These are phyloP conservation scores for Blastocystis sp. DNA, from an alignment of 352 stramenopile species.

Conservation along the genomic window DNA sequence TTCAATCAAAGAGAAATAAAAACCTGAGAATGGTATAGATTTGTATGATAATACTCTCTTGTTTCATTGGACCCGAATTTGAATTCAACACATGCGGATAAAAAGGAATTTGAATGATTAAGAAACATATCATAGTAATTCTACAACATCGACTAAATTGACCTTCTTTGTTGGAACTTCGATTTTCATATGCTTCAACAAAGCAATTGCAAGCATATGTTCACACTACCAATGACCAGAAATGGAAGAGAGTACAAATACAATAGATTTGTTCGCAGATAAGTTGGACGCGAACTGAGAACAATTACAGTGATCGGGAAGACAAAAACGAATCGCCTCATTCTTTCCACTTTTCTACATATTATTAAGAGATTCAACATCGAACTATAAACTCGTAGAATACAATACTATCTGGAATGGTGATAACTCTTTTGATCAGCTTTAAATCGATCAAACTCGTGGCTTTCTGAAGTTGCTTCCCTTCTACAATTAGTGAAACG, in stretches of 20 bases:
- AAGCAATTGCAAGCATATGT: slow-evolving; percentile 35
- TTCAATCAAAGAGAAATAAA: neutral
- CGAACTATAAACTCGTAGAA: slow-evolving; percentile 25
- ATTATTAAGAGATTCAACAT: neutral
- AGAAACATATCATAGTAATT: neutral
- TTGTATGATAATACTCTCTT: neutral
- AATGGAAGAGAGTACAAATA: neutral
- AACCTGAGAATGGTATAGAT: neutral
- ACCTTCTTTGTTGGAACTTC: slow-evolving; percentile 7
- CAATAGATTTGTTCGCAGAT: neutral
- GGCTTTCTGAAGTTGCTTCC: neutral
- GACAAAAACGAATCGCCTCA: neutral
- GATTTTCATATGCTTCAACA: neutral
- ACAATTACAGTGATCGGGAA: slow-evolving; percentile 15
- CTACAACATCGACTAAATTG: neutral
- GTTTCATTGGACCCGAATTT: neutral
- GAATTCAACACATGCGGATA: neutral
- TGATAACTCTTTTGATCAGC: neutral
- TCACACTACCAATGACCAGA: neutral
- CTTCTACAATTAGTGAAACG: slow-evolving; percentile 18
- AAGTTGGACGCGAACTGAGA: neutral
- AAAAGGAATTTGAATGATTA: neutral
- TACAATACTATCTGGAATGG: slow-evolving; percentile 1
- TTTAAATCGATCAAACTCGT: neutral
- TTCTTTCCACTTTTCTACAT: neutral